Evolutionary conservation across 1,284 basidiomycete genomes (phyloP), one percentile per base, ranked within the genome.

Genomic region (Irpex sp.): DNA sequence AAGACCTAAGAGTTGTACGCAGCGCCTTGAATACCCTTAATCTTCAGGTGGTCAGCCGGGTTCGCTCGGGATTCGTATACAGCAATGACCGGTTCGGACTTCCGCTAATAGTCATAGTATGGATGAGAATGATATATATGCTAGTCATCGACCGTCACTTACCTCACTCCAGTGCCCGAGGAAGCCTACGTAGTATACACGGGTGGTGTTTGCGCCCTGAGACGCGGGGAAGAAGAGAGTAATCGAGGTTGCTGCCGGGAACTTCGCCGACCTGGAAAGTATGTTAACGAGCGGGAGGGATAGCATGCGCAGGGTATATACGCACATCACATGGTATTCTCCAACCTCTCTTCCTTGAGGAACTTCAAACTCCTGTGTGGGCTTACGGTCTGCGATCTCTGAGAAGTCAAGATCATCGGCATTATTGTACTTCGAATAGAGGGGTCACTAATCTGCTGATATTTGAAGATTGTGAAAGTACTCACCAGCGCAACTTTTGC

Each of bases 41-140:
- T 89, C 75, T 92, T 93, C 66, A 87, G 79, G 67, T 93, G 92
- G 70, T 94, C 92, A 1, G 91, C 90, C 36, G 88, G 76, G 66
- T 92, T 93, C 5, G 92, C 88, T 69, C 89, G 88, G 0, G 90
- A 77, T 73, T 94, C 92, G 69, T 94, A 94, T 6, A 93, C 87
- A 0, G 91, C 86, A 60, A 93, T 81, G 40, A 91, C 79, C 1
- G 91, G 88, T 65, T 86, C 82, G 38, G 78, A 78, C 72, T 87
- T 92, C 58, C 85, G 82, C 89, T 92, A 67, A 15, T 60, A 55
- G 17, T 6, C 48, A 13, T 17, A 54, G 37, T 1, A 49, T 31
- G 40, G 5, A 49, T 37, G 36, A n/a, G 49, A 17, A 31, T 3
- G 19, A 11, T 21, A 26, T 26, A 26, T 26, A 26, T 6, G n/a